Conservation (phyloP, 139 green algal species). For the Trebouxia sp. region DNA sequence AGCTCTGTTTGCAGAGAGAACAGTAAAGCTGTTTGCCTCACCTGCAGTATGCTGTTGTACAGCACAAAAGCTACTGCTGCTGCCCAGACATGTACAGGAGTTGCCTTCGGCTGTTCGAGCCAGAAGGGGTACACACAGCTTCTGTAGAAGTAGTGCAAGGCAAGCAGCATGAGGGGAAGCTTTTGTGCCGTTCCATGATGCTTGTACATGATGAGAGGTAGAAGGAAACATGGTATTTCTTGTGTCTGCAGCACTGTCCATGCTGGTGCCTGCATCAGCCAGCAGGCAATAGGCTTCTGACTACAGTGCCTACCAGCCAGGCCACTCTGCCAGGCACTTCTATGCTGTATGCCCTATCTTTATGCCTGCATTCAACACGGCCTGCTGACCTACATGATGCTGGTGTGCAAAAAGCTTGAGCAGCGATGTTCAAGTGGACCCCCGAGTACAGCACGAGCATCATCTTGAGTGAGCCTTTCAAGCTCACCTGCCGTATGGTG, state of each 20-base stretch:
- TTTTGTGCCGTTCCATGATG: neutral
- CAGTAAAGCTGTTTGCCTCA: neutral
- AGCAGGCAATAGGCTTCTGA: neutral
- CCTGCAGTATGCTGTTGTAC: conserved; percentile 5
- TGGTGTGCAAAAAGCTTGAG: neutral
- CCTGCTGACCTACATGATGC: neutral
- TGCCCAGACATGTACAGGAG: neutral
- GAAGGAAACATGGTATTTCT: neutral
- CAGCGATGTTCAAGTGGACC: too few relatives aligned
- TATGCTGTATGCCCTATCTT: neutral
- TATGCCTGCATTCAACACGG: neutral
- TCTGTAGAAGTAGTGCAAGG: neutral
- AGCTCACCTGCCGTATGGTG: neutral
- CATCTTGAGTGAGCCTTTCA: too few relatives aligned
- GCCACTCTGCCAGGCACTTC: neutral
- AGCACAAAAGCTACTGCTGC: neutral
- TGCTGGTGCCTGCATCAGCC: too few relatives aligned
- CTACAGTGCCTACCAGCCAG: neutral
- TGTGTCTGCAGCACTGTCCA: neutral
- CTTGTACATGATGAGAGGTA: neutral
- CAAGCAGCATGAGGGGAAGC: neutral
- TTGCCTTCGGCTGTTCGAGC: neutral
- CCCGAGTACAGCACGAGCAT: neutral
- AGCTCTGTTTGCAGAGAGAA: neutral
- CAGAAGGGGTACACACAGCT: conserved; percentile 8